Evolutionary conservation across 106 monocot genomes (phyloP).

Genomic region (Ottelia alismoides): DNA sequence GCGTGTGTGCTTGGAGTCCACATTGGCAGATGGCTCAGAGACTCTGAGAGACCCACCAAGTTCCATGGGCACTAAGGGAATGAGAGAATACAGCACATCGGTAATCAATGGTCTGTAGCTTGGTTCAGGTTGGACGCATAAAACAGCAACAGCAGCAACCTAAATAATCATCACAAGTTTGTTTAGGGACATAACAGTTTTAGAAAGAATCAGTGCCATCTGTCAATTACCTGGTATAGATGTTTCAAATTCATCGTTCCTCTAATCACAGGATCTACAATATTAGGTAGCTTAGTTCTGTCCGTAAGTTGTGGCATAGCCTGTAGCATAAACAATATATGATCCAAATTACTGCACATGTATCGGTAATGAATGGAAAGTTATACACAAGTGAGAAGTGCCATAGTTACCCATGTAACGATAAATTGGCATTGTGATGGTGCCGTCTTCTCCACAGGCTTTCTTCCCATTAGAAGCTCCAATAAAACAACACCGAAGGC

Average conservation of each 20-base stretch:
- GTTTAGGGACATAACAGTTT: no score
- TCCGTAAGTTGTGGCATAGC: slow-evolving; percentile 94
- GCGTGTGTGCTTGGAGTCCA: no score
- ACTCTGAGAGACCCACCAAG: no score
- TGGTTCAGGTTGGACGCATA: no score
- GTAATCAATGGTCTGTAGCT: no score
- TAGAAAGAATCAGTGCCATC: no score
- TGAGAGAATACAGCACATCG: no score
- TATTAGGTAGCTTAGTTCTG: slow-evolving; percentile 72
- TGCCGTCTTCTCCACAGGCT: slow-evolving; percentile 43
- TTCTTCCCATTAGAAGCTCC: slow-evolving; percentile 85
- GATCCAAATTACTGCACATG: neutral
- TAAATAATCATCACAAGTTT: no score
- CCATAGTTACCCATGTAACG: slow-evolving; percentile 64
- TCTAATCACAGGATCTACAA: slow-evolving; percentile 69
- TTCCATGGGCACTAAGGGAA: no score
- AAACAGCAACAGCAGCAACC: no score
- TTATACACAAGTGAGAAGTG: neutral
- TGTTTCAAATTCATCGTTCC: slow-evolving; percentile 90
- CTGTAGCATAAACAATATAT: slow-evolving; percentile 19
- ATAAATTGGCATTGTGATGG: slow-evolving; percentile 73
- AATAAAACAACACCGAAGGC: slow-evolving; percentile 85
- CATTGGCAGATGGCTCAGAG: no score
- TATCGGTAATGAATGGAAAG: neutral
- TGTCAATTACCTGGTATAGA: slow-evolving; percentile 78